Conservation (phyloP, 768 basidiomycete species). For the Calvatia gigantea region DNA sequence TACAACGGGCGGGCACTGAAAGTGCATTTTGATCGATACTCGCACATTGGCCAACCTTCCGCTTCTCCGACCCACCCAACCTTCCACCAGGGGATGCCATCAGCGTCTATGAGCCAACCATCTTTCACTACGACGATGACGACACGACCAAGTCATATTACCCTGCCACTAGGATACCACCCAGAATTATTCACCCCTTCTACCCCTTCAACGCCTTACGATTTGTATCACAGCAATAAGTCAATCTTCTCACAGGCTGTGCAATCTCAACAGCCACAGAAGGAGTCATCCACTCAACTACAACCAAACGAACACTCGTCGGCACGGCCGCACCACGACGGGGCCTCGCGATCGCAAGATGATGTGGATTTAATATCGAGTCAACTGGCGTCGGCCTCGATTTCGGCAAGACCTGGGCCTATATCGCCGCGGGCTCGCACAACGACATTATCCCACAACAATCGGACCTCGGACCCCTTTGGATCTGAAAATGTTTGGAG, state of each 20-base stretch:
- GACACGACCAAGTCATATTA: constrained; percentile 3
- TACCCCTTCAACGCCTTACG: constrained; percentile 20
- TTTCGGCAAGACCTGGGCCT: not conserved
- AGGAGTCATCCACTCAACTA: constrained; percentile 4
- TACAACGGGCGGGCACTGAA: constrained; percentile 85
- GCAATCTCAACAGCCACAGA: not conserved
- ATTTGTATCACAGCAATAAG: constrained; percentile 17
- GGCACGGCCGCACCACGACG: not conserved
- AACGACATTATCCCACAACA: not conserved
- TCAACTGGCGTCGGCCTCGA: not conserved
- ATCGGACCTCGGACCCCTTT: not conserved
- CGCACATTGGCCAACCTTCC: constrained; percentile 25
- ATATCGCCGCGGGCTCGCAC: not conserved
- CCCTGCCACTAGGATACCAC: constrained; percentile 4
- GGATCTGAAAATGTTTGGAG: not conserved
- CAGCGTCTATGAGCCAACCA: not conserved
- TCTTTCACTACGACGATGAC: constrained; percentile 13
- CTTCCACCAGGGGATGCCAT: constrained; percentile 13
- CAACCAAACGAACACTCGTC: constrained; percentile 13
- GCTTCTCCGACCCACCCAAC: not conserved
- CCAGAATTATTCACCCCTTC: constrained; percentile 9
- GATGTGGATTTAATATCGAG: constrained; percentile 12
- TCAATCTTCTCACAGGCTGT: constrained; percentile 1
- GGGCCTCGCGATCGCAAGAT: not conserved
- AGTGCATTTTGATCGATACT: constrained; percentile 89